phyloP scores from a whole-genome alignment of 441 rosid genomes.

The Euphorbia schlechtendalii region DNA sequence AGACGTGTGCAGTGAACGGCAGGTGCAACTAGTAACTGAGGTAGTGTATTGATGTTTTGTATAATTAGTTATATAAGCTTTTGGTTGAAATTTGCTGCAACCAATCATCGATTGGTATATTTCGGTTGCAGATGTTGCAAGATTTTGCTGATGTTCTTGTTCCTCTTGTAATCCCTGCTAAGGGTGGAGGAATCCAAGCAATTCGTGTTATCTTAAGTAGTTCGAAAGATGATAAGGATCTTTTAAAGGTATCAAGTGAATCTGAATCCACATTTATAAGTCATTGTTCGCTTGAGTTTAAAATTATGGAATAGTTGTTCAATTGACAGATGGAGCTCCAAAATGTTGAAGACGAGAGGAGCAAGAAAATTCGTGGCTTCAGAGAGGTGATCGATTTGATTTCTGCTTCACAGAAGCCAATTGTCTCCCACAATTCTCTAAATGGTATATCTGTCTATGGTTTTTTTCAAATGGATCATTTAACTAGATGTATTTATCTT shows the following conservation, averaged over 20 bases:
- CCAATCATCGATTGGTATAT: conserved; percentile 13
- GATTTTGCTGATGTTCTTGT: conserved; percentile 58
- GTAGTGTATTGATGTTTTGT: conserved; percentile 29
- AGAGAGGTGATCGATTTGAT: conserved; percentile 87
- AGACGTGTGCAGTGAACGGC: conserved; percentile 83
- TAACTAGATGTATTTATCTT: conserved; percentile 11
- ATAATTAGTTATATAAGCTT: conserved; percentile 10
- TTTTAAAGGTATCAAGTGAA: conserved; percentile 44
- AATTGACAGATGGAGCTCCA: conserved; percentile 61
- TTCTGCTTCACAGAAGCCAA: conserved; percentile 74
- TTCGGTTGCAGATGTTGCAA: conserved; percentile 48
- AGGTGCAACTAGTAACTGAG: conserved; percentile 64
- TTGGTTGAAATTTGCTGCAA: conserved; percentile 1
- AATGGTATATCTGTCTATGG: conserved; percentile 47
- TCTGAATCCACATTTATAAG: conserved; percentile 8
- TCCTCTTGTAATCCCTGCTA: conserved; percentile 61
- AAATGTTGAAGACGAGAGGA: conserved; percentile 50
- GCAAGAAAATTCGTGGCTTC: conserved; percentile 65
- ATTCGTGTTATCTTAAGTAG: conserved; percentile 63
- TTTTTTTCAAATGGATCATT: neutral
- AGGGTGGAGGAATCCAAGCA: conserved; percentile 59
- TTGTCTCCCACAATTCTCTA: conserved; percentile 70
- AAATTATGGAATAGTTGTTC: conserved; percentile 14
- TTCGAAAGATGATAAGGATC: conserved; percentile 66
- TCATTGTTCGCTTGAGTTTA: conserved; percentile 5